Base-by-base conservation (phyloP, 164 flowering plant species). In the Protea cynaroides region DNA sequence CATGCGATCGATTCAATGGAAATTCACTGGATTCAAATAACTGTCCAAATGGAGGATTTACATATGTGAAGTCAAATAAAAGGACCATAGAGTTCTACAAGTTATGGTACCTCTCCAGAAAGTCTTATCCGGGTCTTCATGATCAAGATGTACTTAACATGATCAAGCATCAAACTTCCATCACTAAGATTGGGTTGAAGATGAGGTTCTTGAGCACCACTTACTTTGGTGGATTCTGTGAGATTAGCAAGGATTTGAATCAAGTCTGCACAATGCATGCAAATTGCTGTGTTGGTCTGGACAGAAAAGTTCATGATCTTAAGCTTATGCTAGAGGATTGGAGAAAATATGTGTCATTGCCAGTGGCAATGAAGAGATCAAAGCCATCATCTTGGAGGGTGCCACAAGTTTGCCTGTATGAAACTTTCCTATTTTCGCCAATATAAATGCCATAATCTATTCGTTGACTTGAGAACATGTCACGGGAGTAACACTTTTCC, bases 141-240 rank as follows among this genome's bases (percentile, higher is more conserved):
- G 54, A 51, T 6, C 54, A 51, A 21, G 54, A 51, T 4, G 9
- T 51, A 17, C 17, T 51, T 51, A 51, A 51, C 9, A 51, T 17
- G 54, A 51, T 51, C 54, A 51, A 51, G 54, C 21, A 17, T 51
- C 8, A 51, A 10, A 14, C 54, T 51, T 51, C 7, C 21, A 51
- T 51, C 9, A 21, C 18, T 51, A 10, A 0, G 8, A 51, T 51
- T 51, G 54, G 54, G 21, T 51, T 51, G 54, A 9, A 51, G 21
- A 13, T 51, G 54, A 51, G 54, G 54, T 51, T 51, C 54, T 51
- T 51, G 54, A 51, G 54, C 21, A 51, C 54, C 14, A 21, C 18
- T 51, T 51, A 51, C 21, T 51, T 51, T 51, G 54, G 54, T 51
- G 54, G 54, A 9, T 51, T 13, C 21, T 51, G 54, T 21, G 21